phyloP scores from a whole-genome alignment of 805 yeast genomes.

The Myxozyma lipomycoides region DNA sequence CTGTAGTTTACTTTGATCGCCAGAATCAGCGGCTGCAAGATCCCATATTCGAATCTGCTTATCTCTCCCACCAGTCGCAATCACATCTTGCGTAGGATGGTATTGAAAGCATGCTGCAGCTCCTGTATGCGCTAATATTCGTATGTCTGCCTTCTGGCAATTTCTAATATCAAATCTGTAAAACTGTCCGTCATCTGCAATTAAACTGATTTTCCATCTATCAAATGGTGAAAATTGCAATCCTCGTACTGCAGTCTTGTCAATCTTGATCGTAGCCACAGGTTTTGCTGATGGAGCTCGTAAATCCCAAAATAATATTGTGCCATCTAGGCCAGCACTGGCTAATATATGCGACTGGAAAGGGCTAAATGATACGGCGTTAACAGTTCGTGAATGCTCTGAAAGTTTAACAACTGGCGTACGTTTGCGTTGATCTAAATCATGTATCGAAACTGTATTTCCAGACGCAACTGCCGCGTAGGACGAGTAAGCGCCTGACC shows the following conservation, averaged over 20 bases:
- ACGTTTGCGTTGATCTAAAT: not conserved
- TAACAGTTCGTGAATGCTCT: conserved; percentile 48
- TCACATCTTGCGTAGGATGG: conserved; percentile 77
- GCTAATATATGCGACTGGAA: conserved; percentile 54
- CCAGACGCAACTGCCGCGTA: conserved; percentile 33
- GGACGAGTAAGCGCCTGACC: conserved; percentile 25
- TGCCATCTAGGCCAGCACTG: conserved; percentile 75
- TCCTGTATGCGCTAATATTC: conserved; percentile 83
- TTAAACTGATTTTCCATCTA: conserved; percentile 60
- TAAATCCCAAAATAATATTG: conserved; percentile 78
- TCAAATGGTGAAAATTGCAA: conserved; percentile 54
- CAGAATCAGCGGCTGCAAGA: conserved; percentile 42
- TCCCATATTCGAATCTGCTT: conserved; percentile 76
- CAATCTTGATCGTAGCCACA: conserved; percentile 47
- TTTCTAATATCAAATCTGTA: conserved; percentile 81
- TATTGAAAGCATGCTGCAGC: conserved; percentile 86
- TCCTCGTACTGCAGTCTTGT: conserved; percentile 38
- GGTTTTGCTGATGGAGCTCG: conserved; percentile 51
- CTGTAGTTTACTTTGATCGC: conserved; percentile 11
- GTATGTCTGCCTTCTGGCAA: conserved; percentile 55
- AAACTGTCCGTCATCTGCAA: conserved; percentile 86
- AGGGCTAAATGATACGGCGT: conserved; percentile 66
- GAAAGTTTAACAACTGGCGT: conserved; percentile 9
- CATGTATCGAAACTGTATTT: conserved; percentile 3
- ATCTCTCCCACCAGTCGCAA: conserved; percentile 92